Percentiles rank a stretch among this genome's conserved stretches.
Evolutionary conservation across 2,329 filamentous ascomycete species (phyloP).

Genomic region (Fusarium chlamydosporum): DNA sequence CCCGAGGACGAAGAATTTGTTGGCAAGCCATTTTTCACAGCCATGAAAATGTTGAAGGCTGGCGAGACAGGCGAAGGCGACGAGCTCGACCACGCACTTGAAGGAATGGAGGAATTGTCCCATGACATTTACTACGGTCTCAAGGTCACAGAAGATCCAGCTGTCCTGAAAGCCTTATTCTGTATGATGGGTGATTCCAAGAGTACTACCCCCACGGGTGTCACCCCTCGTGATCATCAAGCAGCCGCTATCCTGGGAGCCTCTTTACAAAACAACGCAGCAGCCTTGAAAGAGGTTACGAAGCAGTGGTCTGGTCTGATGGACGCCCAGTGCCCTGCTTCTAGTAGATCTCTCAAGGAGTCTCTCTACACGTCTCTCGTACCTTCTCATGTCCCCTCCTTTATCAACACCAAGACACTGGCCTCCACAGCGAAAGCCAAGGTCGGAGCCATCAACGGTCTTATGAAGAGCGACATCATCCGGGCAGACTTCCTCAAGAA

Average conservation of each 20-base stretch:
- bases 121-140: conserved; percentile 80
- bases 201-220: conserved; percentile 44
- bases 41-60: conserved; percentile 65
- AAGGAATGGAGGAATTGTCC: conserved; percentile 72
- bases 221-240: conserved; percentile 62
- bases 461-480: conserved; percentile 68
- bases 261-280: conserved; percentile 75
- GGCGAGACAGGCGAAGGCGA: conserved; percentile 53
- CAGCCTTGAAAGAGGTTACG: conserved; percentile 67
- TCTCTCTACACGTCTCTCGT: conserved; percentile 61
- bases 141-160: conserved; percentile 70
- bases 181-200: conserved; percentile 64
- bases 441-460: conserved; percentile 67
- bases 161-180: conserved; percentile 68
- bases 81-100: conserved; percentile 65
- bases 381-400: conserved; percentile 45
- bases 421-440: conserved; percentile 56
- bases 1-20: conserved; percentile 56
- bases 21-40: conserved; percentile 56
- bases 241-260: conserved; percentile 71
- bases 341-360: conserved; percentile 53
- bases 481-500: conserved; percentile 68
- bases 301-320: conserved; percentile 63
- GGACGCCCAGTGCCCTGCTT: conserved; percentile 56
- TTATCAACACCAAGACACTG: conserved; percentile 44